These are phyloP conservation scores for Fomitopsis pulvina DNA, from an alignment of 768 basidiomycete species.

Conservation along the genomic window DNA sequence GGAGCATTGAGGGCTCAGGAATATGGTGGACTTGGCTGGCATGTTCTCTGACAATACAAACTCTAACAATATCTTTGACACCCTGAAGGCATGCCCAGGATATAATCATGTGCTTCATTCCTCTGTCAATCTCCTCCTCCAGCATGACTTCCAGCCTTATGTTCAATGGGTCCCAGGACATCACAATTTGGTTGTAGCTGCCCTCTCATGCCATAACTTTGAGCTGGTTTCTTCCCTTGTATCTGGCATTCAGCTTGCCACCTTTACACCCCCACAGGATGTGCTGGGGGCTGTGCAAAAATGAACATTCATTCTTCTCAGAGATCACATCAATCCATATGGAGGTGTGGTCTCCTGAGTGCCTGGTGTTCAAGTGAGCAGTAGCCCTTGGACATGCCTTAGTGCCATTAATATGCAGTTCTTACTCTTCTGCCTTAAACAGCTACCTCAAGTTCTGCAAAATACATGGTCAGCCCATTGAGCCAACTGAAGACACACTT, in stretches of 20 bases:
- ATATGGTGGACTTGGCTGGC: conserved; percentile 1
- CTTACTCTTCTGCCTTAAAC: conserved; percentile 29
- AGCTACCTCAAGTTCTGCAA: conserved; percentile 32
- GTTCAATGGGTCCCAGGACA: conserved; percentile 20
- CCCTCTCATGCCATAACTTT: conserved; percentile 11
- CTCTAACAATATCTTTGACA: conserved; percentile 20
- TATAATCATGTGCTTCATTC: conserved; percentile 16
- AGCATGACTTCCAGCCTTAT: conserved; percentile 8
- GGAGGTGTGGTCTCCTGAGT: conserved; percentile 30
- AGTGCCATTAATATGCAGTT: conserved; percentile 13
- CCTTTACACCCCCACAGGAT: conserved; percentile 15
- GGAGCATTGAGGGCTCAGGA: too few relatives aligned
- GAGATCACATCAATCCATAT: conserved; percentile 24
- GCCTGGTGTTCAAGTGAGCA: conserved; percentile 24
- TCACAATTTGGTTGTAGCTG: conserved; percentile 19
- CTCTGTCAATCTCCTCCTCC: conserved; percentile 11
- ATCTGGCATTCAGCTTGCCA: not conserved
- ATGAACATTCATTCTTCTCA: conserved; percentile 11
- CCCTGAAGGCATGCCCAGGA: conserved; percentile 7
- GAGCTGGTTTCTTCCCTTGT: not conserved
- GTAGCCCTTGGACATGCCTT: conserved; percentile 27
- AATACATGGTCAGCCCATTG: conserved; percentile 25
- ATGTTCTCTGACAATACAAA: conserved; percentile 22
- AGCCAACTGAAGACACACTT: conserved; percentile 33
- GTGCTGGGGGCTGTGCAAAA: conserved; percentile 17